Evolutionary conservation across 768 basidiomycete genomes (phyloP).

Genomic region (Podaxis rugospora): DNA sequence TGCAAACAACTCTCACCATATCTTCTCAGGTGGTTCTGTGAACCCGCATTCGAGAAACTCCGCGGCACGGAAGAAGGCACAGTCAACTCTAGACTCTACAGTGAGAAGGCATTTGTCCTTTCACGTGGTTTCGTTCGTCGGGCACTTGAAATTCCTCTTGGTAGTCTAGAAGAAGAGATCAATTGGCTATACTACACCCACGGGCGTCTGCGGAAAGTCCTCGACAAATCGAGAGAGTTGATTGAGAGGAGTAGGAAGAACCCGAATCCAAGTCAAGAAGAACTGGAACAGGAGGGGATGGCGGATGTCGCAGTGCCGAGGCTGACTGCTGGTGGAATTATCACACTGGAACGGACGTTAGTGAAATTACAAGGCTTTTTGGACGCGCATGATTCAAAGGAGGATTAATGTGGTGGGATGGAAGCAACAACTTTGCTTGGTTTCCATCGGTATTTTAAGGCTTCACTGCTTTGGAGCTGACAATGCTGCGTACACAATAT

Average conservation of each 20-base stretch:
- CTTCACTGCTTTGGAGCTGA: not conserved
- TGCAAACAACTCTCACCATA: constrained; percentile 2
- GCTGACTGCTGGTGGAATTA: constrained; percentile 73
- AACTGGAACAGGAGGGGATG: constrained; percentile 15
- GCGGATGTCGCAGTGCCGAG: constrained; percentile 61
- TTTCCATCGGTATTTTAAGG: not conserved
- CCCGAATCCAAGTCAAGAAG: constrained; percentile 23
- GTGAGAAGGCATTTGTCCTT: constrained; percentile 88
- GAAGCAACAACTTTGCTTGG: not conserved
- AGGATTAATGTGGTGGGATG: not conserved
- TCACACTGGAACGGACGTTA: constrained; percentile 73
- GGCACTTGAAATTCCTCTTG: constrained; percentile 76
- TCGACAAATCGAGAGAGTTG: constrained; percentile 56
- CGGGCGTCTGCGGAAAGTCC: constrained; percentile 63
- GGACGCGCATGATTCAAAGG: constrained; percentile 14
- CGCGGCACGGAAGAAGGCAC: constrained; percentile 87
- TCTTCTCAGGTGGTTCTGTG: constrained; percentile 72
- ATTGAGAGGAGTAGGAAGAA: constrained; percentile 61
- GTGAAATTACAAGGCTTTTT: constrained; percentile 52
- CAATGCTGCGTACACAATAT: not conserved
- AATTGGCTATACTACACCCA: constrained; percentile 64
- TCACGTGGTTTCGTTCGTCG: constrained; percentile 89
- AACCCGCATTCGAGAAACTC: constrained; percentile 91
- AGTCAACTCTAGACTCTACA: constrained; percentile 89
- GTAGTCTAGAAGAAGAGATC: constrained; percentile 69